Base-by-base conservation (phyloP, 163 green algal species). In the Scenedesmus sp. region DNA sequence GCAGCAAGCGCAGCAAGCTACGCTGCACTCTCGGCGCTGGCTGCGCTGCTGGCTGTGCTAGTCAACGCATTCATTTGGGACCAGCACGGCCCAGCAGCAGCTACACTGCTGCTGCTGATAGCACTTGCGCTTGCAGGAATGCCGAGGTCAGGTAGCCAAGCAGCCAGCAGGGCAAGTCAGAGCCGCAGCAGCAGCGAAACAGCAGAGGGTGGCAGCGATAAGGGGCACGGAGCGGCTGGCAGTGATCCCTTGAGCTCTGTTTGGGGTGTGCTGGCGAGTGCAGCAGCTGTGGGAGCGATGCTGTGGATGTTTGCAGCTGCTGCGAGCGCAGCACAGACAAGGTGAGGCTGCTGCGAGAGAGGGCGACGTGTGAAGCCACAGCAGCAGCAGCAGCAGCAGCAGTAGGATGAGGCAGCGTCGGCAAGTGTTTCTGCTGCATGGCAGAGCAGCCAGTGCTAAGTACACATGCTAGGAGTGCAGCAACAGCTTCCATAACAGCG, bases 111-210 rank as follows among this genome's bases (percentile, higher is more conserved):
- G 70, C 70, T 79, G 70, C 23, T 79, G 70, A 79, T 79, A 52
- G 70, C 70, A 52, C 70, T 79, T n/a, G 70, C 70, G 46, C 70
- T 79, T 79, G 70, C 70, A 79, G 70, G 70, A 79, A 23, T 79
- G 23, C 70, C 20, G 23, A 52, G 46, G 70, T 23, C 23, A 6
- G 23, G 70, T 23, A 79, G 70, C 2, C 70, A 79, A 23, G 16
- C 16, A 52, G 4, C 23, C 3, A 52, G 70, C 70, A 79, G 34
- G 34, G 34, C 34, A 46, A 46, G 34, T 46, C 34, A 46, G 34
- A 46, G 70, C 70, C 23, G 4, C 70, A 79, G 70, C 70, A 79
- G 70, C 70, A 46, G 70, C 70, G 23, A 52, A 79, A 52, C 70
- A 79, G 70, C 70, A 79, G 70, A 79, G 70, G 70, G 70, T 15